Evolutionary conservation across 169 alveolate genomes (phyloP).

Genomic region (Plasmodium gaboni): DNA sequence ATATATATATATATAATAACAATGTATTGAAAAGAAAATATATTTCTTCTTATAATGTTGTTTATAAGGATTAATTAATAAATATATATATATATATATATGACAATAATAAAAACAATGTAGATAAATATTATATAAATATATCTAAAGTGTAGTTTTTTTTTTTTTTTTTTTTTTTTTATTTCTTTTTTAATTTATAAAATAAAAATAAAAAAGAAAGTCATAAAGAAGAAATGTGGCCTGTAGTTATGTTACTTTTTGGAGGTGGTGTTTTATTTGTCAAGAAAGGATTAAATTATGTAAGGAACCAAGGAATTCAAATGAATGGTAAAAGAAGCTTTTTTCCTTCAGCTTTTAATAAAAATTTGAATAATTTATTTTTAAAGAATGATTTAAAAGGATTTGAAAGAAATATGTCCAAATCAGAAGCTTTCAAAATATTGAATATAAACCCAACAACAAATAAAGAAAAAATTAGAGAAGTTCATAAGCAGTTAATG

Average conservation of each 20-base stretch:
- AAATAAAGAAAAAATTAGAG: constrained; percentile 86
- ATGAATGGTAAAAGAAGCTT: constrained; percentile 17
- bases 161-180: not conserved
- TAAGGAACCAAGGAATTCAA: constrained; percentile 29
- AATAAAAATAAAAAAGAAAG: constrained; percentile 2
- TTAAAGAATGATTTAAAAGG: constrained; percentile 77
- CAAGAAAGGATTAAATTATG: constrained; percentile 55
- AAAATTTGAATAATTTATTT: constrained; percentile 35
- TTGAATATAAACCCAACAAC: constrained; percentile 86
- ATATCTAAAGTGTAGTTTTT: not conserved
- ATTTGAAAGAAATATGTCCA: constrained; percentile 84
- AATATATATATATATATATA: no score
- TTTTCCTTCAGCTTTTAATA: constrained; percentile 38
- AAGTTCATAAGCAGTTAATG: constrained; percentile 90
- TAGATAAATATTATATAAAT: not conserved
- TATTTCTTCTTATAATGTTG: no score
- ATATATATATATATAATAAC: no score
- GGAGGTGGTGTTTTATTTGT: constrained; percentile 63
- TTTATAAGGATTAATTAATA: no score
- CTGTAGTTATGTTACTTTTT: constrained; percentile 50
- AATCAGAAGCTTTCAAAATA: constrained; percentile 83
- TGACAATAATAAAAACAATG: no score
- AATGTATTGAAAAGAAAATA: no score
- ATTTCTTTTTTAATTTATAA: not conserved
- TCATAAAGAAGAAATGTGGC: constrained; percentile 46